Evolutionary conservation across 306 rosid genomes (phyloP).

Genomic region (Bauhinia variegata): DNA sequence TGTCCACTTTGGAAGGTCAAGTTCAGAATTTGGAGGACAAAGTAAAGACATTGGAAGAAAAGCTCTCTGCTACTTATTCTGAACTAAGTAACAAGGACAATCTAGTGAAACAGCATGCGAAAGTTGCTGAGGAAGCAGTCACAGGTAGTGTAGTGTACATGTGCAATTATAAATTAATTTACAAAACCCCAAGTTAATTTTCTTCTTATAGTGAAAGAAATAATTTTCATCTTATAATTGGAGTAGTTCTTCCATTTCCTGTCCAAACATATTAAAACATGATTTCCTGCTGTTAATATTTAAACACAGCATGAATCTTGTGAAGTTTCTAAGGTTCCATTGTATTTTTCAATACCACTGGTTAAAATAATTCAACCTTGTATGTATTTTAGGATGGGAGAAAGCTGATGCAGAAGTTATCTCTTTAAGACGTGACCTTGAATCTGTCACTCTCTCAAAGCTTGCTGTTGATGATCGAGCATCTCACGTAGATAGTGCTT

Average conservation of each 20-base stretch:
- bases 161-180: background rate
- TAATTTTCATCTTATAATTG: background rate
- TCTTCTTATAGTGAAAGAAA: no score
- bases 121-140: slow-evolving; percentile 98
- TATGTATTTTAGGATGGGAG: slow-evolving; percentile 80
- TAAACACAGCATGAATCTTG: no score
- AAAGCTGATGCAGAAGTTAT: slow-evolving; percentile 92
- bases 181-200: no score
- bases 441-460: slow-evolving; percentile 72
- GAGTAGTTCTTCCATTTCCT: background rate
- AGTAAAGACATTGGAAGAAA: slow-evolving; percentile 62
- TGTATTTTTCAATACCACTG: background rate
- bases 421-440: slow-evolving; percentile 68
- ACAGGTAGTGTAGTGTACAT: slow-evolving; percentile 56
- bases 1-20: slow-evolving; percentile 75
- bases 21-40: slow-evolving; percentile 67
- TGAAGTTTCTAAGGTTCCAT: no score
- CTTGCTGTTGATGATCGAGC: slow-evolving; percentile 78
- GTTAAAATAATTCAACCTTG: background rate
- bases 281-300: background rate
- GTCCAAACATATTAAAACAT: no score
- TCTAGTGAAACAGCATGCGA: slow-evolving; percentile 83
- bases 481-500: slow-evolving; percentile 82
- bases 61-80: slow-evolving; percentile 61
- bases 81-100: slow-evolving; percentile 73